These are phyloP conservation scores for Avena eriantha DNA, from an alignment of 176 grass and related monocot species.

Conservation along the genomic window DNA sequence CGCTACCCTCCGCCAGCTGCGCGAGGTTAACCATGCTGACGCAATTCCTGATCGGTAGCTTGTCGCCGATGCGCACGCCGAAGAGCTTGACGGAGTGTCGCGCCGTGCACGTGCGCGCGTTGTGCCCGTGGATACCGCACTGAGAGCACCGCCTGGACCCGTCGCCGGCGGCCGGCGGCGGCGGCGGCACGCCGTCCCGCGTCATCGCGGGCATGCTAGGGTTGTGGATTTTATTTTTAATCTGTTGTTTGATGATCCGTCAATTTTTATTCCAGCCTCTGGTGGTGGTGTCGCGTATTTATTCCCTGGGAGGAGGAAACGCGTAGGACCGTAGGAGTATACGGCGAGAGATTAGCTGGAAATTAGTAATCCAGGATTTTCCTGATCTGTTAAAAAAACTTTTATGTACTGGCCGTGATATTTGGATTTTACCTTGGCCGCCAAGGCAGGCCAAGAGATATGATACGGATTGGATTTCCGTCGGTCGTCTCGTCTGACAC, in stretches of 20 bases:
- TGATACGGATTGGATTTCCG: neutral
- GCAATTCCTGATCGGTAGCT: conserved; percentile 49
- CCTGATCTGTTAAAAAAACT: neutral
- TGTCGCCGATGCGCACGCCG: conserved; percentile 73
- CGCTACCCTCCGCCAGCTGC: conserved; percentile 39
- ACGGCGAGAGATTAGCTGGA: conserved; percentile 39
- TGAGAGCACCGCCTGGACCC: conserved; percentile 62
- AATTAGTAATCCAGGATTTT: neutral
- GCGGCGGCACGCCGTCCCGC: conserved; percentile 45
- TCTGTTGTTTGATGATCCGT: conserved; percentile 17
- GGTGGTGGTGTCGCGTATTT: conserved; percentile 37
- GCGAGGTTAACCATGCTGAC: conserved; percentile 67
- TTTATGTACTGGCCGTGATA: conserved; percentile 32
- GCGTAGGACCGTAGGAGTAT: neutral
- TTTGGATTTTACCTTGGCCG: conserved; percentile 32
- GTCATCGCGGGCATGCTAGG: conserved; percentile 51
- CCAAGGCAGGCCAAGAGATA: conserved; percentile 16
- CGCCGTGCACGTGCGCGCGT: conserved; percentile 65
- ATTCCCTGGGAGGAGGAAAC: neutral
- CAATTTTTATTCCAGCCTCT: neutral
- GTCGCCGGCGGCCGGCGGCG: neutral
- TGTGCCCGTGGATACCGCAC: conserved; percentile 69
- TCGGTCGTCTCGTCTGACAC: neutral
- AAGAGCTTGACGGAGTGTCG: conserved; percentile 64
- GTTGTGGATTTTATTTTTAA: conserved; percentile 45